Evolutionary conservation across 2,329 filamentous ascomycete genomes (phyloP), one percentile per base, ranked within the genome.

Genomic region (Penicillium freii): DNA sequence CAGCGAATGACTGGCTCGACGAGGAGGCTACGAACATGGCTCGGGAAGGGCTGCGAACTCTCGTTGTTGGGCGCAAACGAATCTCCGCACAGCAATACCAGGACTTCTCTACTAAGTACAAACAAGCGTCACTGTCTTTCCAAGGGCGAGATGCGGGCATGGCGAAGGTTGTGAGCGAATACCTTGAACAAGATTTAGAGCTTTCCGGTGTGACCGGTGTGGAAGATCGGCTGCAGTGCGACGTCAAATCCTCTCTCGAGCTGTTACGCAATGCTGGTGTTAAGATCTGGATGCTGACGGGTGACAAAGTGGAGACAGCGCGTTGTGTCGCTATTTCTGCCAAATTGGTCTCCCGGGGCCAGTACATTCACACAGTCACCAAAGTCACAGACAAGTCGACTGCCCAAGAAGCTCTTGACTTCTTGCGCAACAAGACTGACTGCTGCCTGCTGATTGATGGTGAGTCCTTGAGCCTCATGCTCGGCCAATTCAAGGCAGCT

Each of bases 21-120:
- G 94, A 99, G 74, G 94, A 99, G 74, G 97, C 94, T 0, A 91
- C 91, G n/a, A 99, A 99, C 73, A 99, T 99, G 95, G 95, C 95
- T 6, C 87, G 94, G 47, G 95, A 99, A 80, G 94, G 94, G 39
- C 80, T 99, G 49, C 88, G 94, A 57, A 99, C 94, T 0, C 82
- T 99, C 6, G 94, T 99, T 6, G 89, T 99, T 27, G 95, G 94
- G n/a, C 86, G 95, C 46, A 96, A 94, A 73, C 88, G 86, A 66
- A 81, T 99, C 6, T 93, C 91, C 0, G 67, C 80, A 6, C 83
- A 88, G 64, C 89, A 92, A 66, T 97, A 97, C 70, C 81, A 85
- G 40, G 88, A 92, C 40, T 99, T 99, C 70, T 83, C 88, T 0
- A 72, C 79, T 25, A 86, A 82, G 49, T 90, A 95, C 71, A 86